A percentile compares a stretch with the other conserved stretches of the same genome.
Conservation (phyloP, 306 rosid genomes). For the Cicer arietinum region DNA sequence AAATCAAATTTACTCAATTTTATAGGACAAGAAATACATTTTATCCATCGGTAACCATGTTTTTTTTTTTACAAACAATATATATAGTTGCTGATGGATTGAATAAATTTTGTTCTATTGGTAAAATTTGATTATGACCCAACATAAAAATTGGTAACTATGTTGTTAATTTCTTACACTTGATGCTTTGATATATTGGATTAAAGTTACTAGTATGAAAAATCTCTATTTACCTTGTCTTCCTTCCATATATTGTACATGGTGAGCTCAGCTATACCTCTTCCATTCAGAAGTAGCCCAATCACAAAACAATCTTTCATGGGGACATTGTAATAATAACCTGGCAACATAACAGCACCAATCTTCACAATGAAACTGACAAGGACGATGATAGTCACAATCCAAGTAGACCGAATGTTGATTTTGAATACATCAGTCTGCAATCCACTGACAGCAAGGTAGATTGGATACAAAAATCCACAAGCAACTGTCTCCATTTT, state of each 20-base stretch:
- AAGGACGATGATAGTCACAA: conserved; percentile 36
- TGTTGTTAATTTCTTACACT: neutral
- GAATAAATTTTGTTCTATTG: too few species aligned
- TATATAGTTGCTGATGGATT: too few species aligned
- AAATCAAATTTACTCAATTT: neutral
- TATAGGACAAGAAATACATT: neutral
- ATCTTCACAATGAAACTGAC: conserved; percentile 50
- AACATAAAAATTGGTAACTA: neutral
- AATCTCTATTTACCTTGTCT: conserved; percentile 46
- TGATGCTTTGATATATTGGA: neutral
- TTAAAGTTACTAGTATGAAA: neutral
- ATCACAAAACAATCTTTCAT: conserved; percentile 54
- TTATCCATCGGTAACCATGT: neutral
- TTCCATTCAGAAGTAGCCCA: conserved; percentile 68
- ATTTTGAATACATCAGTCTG: conserved; percentile 56
- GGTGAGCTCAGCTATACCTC: conserved; percentile 62
- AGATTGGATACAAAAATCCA: conserved; percentile 59
- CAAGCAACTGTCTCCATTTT: conserved; percentile 53
- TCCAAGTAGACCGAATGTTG: conserved; percentile 6
- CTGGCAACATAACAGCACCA: conserved; percentile 60
- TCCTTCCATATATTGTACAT: conserved; percentile 56
- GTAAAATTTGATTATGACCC: too few species aligned
- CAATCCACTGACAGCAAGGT: conserved; percentile 64
- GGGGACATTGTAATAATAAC: conserved; percentile 44
- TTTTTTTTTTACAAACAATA: too few species aligned